phyloP scores from a whole-genome alignment of 306 rosid species.

The Mimosa bimucronata region DNA sequence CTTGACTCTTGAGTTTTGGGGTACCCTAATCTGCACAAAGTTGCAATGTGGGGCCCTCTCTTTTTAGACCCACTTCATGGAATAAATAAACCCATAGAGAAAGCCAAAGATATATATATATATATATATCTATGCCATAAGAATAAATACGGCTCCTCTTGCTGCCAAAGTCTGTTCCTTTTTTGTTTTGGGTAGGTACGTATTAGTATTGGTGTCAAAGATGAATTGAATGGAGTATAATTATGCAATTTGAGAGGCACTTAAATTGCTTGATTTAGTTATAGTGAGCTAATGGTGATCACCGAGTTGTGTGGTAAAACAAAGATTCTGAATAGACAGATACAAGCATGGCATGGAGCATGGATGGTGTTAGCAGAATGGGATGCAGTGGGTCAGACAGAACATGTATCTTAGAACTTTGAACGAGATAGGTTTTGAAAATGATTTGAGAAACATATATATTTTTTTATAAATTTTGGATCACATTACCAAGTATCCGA shows the following conservation, averaged over 20 bases:
- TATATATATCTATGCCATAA: slow-evolving; percentile 37
- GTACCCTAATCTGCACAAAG: slow-evolving; percentile 27
- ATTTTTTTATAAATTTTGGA: background rate
- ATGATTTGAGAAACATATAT: background rate
- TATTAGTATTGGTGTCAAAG: background rate
- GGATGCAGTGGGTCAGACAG: slow-evolving; percentile 19
- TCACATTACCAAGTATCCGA: no score
- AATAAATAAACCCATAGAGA: slow-evolving; percentile 30
- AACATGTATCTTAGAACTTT: background rate
- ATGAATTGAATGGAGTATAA: background rate
- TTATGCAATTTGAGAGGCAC: slow-evolving; percentile 27
- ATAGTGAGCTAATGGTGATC: background rate
- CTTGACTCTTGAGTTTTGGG: slow-evolving; percentile 7
- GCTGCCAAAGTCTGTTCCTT: slow-evolving; percentile 20
- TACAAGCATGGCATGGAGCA: background rate
- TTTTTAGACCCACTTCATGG: slow-evolving; percentile 19
- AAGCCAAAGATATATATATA: slow-evolving; percentile 21
- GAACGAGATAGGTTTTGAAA: background rate
- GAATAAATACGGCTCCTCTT: slow-evolving; percentile 24
- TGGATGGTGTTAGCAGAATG: background rate
- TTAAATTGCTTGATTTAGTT: slow-evolving; percentile 27
- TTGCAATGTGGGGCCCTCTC: slow-evolving; percentile 37
- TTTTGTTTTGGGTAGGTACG: background rate
- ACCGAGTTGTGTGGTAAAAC: background rate
- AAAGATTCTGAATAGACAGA: background rate